phyloP scores from a whole-genome alignment of 306 rosid species.

The Prunus mira region DNA sequence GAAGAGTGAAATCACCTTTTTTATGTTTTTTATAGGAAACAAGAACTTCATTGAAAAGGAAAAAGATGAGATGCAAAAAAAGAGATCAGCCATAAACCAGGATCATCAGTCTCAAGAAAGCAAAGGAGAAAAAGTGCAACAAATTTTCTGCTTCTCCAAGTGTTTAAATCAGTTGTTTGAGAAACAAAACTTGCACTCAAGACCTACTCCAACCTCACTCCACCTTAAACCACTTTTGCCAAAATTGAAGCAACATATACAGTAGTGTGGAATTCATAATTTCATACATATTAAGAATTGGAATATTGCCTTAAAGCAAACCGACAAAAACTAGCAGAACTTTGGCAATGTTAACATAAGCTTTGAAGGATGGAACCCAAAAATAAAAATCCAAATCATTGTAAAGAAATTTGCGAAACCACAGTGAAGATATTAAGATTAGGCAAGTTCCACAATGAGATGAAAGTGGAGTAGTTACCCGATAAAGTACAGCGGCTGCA shows the following conservation, averaged over 20 bases:
- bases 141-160: slow-evolving; percentile 7
- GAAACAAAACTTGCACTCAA: not conserved
- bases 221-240: slow-evolving; percentile 3
- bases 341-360: slow-evolving; percentile 4
- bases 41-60: not conserved
- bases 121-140: not conserved
- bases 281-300: slow-evolving; percentile 1
- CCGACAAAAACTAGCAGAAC: slow-evolving; percentile 10
- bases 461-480: slow-evolving; percentile 43
- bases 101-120: slow-evolving; percentile 7
- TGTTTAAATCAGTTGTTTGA: not conserved
- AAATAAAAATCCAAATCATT: not conserved
- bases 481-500: slow-evolving; percentile 72
- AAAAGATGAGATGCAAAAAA: not conserved
- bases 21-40: not conserved
- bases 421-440: not conserved
- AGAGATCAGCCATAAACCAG: slow-evolving; percentile 15
- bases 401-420: not conserved
- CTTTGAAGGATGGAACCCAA: not conserved
- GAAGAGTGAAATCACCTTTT: slow-evolving; percentile 31
- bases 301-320: slow-evolving; percentile 6
- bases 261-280: not conserved
- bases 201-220: slow-evolving; percentile 6
- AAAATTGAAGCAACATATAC: not conserved
- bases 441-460: not conserved